Evolutionary conservation across 2,329 filamentous ascomycete species (phyloP), one percentile per base, ranked within the genome.

Genomic region (Alternaria rosae): DNA sequence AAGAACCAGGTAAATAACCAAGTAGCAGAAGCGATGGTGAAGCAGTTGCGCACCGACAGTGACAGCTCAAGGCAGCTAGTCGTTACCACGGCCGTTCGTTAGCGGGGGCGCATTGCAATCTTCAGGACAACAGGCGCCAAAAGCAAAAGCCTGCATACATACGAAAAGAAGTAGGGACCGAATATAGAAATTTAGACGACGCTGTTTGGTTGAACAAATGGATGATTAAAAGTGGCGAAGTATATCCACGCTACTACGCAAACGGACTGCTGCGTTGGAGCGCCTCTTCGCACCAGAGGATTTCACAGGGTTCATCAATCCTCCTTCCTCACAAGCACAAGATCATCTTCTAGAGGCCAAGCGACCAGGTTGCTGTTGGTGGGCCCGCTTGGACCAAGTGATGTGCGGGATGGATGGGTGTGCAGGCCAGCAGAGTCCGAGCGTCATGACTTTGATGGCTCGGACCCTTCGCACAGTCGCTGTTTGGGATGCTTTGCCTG

Each of bases 381-480:
- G 68, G 70, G 65, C 64, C 68, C 68, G 76, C 73, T 75, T 67
- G 71, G 70, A 71, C 76, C 73, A 76, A 74, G 69, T 76, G 76
- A 79, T 79, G 76, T 77, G 77, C 76, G 76, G 75, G 74, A 78
- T 75, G 76, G 74, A 77, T 76, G 74, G 75, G 75, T 77, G 75
- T 66, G 65, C 72, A 70, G 65, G 65, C 65, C 60, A 67, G 43
- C 30, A 57, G 17, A 50, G 64, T 66, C 66, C 61, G 67, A 69
- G 67, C 66, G 62, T 68, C 59, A 68, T 66, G 59, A 58, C 71
- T 67, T 38, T 66, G 57, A 62, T 62, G 61, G 59, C 61, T 54
- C 65, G 58, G 65, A 65, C 61, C 57, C 59, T 65, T 65, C 44
- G 61, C 54, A 61, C 48, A 54, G 54, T 61, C 44, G 65, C 57